A percentile compares a stretch with the other conserved stretches of the same genome.
Evolutionary conservation across 2,329 filamentous ascomycete species (phyloP).

Genomic region (Apiospora malaysiana): DNA sequence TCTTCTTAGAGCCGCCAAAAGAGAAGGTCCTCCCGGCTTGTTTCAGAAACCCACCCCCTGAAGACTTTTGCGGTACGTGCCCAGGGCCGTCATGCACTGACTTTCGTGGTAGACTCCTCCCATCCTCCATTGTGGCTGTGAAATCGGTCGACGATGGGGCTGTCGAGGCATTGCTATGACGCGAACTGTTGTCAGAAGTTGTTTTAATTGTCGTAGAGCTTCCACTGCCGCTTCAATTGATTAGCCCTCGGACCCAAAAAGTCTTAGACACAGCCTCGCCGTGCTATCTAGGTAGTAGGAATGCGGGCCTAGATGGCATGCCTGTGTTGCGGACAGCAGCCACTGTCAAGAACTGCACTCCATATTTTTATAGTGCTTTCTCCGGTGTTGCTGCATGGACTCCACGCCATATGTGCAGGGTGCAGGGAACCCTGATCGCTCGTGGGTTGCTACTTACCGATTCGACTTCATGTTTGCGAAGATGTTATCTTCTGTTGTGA

Average conservation of each 20-base stretch:
- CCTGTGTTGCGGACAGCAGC: background rate
- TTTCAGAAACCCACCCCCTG: slow-evolving; percentile 58
- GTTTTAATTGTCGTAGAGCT: slow-evolving; percentile 67
- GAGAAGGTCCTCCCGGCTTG: slow-evolving; percentile 65
- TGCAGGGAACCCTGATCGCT: background rate
- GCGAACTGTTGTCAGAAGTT: slow-evolving; percentile 65
- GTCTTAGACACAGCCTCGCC: background rate
- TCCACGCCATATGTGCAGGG: slow-evolving; percentile 15
- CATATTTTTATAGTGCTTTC: slow-evolving; percentile 21
- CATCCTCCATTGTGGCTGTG: slow-evolving; percentile 46
- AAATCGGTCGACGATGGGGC: slow-evolving; percentile 62
- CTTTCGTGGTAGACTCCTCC: slow-evolving; percentile 46
- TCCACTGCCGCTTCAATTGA: slow-evolving; percentile 52
- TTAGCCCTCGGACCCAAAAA: slow-evolving; percentile 2
- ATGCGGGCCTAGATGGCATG: slow-evolving; percentile 12
- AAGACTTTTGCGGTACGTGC: slow-evolving; percentile 53
- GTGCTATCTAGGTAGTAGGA: background rate
- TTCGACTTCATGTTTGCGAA: slow-evolving; percentile 62
- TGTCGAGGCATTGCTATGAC: slow-evolving; percentile 67
- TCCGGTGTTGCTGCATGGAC: slow-evolving; percentile 20
- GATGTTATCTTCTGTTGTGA: slow-evolving; percentile 58
- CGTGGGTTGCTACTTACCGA: slow-evolving; percentile 52
- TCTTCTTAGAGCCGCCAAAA: slow-evolving; percentile 63
- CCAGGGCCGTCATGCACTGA: slow-evolving; percentile 38
- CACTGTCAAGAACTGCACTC: background rate